Evolutionary conservation across 768 basidiomycete species (phyloP), one percentile per base, ranked within the genome.

Genomic region (Termitomyces eurrhizus): DNA sequence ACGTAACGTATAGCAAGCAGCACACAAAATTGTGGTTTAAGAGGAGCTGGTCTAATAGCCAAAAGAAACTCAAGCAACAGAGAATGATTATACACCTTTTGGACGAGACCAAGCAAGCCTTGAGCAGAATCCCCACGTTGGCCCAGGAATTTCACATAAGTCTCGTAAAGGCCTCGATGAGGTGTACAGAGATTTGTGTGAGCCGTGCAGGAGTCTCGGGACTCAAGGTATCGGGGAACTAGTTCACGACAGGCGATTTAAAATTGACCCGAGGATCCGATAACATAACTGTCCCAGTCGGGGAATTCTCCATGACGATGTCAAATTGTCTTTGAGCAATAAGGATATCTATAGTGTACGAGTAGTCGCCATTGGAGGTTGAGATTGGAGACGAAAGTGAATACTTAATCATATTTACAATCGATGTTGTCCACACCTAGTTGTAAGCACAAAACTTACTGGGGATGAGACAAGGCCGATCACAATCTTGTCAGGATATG

Each of bases 21-120:
- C 1, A 24, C 58, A 29, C 63, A 58, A 6, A 66, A 54, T 26
- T 26, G 56, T 37, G 33, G 45, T 14, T 61, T 51, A 0, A 63
- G 53, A 29, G 42, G 52, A 26, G 61, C 60, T 64, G 58, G 56
- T 70, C 69, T 41, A 71, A 53, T 14, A 58, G 42, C 64, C 62
- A 41, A 58, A 37, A 18, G n/a, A 4, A 35, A 29, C n/a, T 44
- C n/a, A 35, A 14, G 35, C 42, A 11, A 57, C 37, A 52, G 21
- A 41, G 36, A 29, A 42, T 13, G 1, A 50, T 8, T 26, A 5
- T 18, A 8, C 50, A 71, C 70, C 55, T 64, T 65, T 60, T 72
- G 69, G 4, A 72, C 52, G 26, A 72, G 50, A 51, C 70, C 59
- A 29, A 70, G 61, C 18, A 68, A 48, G 8, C 50, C 60, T 36